Percentiles rank a stretch among this genome's conserved stretches.
phyloP scores from a whole-genome alignment of 1,284 basidiomycete genomes.

The Microbotryum intermedium region DNA sequence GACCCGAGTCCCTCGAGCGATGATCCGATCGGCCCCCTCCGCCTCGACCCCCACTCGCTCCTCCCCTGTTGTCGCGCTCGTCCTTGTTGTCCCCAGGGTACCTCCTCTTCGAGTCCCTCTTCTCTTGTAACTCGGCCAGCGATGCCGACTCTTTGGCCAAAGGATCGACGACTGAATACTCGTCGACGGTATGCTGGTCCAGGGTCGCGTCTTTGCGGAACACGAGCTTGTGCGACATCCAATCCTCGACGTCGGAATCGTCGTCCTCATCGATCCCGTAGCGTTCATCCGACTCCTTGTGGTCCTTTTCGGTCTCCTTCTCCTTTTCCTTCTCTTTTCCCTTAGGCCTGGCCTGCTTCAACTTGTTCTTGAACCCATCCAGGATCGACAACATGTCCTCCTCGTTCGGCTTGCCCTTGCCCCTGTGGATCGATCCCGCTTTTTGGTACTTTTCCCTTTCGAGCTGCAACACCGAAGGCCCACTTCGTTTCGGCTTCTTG shows the following conservation, averaged over 20 bases:
- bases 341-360: conserved; percentile 23
- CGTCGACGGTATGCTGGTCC: conserved; percentile 26
- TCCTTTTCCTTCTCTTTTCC: conserved; percentile 7
- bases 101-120: not conserved
- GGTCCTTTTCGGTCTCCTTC: conserved; percentile 8
- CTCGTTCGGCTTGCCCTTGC: conserved; percentile 20
- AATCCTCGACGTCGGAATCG: conserved; percentile 20
- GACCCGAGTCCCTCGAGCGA: not conserved
- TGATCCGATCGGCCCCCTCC: not conserved
- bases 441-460: conserved; percentile 32
- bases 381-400: conserved; percentile 23
- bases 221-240: conserved; percentile 30
- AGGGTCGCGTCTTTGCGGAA: conserved; percentile 34
- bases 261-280: conserved; percentile 16
- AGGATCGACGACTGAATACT: conserved; percentile 26
- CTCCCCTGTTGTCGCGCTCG: not conserved
- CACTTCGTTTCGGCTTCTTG: conserved; percentile 23
- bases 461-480: conserved; percentile 31
- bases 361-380: conserved; percentile 28
- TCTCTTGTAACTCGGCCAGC: conserved; percentile 21
- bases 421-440: conserved; percentile 10
- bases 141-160: conserved; percentile 19
- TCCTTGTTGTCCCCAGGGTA: conserved; percentile 1
- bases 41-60: not conserved
- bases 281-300: conserved; percentile 6